Base-by-base conservation (phyloP, 2,329 filamentous ascomycete species). In the Colletotrichum navitas region DNA sequence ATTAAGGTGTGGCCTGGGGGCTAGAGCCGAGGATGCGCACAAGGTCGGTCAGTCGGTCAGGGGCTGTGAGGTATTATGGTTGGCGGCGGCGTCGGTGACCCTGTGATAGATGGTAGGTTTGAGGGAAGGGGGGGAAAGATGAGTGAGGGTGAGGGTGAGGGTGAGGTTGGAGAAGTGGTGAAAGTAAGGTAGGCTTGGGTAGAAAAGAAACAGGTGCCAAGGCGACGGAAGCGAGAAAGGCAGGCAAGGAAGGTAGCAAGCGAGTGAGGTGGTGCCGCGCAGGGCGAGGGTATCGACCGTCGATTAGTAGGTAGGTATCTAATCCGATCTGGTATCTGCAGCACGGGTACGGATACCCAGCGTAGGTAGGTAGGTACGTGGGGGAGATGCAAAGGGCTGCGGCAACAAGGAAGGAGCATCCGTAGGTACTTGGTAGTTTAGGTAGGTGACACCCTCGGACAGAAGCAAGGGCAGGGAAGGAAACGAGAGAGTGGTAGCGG, bases 161-260 rank as follows among this genome's bases (percentile, higher is more conserved):
- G 2, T 29, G n/a, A n/a, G n/a, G 58, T 54, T 63, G 47, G 36
- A 41, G 26, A 58, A 54, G 39, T 63, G 52, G 52, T 59, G 54
- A 68, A 68, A 45, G 68, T 54, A 55, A 60, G 68, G 68, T 36
- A 63, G 60, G 39, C 54, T 59, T 36, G 45, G 68, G 59, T 63
- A 68, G 65, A 68, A 64, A 63, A 63, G 68, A 63, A 71, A 21
- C 60, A 60, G 65, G 29, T 54, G 65, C 59, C 52, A 60, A 71
- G 64, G 36, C n/a, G 52, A 71, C 39, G 34, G 68, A 63, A 63
- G 68, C 58, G 64, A 59, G 63, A 59, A 39, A 64, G 65, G 39
- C 59, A 68, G 58, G 64, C 55, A 43, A 54, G 61, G 12, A 24
- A 59, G 65, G 24, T 56, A 32, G 54, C 59, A 55, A 68, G 65